These are phyloP conservation scores for Mycothermus thermophilus DNA, from an alignment of 495 filamentous ascomycete genomes.

Conservation along the genomic window DNA sequence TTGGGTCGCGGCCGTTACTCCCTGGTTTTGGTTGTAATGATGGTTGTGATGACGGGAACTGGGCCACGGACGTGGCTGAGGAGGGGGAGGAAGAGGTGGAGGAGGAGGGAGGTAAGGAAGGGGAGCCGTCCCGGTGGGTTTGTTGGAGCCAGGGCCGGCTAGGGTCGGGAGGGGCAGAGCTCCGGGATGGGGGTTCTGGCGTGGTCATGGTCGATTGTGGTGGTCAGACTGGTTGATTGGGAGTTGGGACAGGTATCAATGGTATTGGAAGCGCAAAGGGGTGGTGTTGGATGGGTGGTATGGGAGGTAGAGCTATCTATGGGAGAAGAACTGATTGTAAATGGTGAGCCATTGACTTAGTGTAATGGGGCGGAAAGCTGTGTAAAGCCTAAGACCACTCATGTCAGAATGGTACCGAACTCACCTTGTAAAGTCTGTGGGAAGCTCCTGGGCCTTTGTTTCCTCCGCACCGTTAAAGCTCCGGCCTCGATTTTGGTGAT, in stretches of 20 bases:
- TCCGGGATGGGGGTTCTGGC: slow-evolving; percentile 2
- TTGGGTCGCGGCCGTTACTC: background rate
- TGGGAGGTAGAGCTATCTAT: too few species aligned
- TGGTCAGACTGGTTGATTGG: background rate
- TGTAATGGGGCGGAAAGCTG: too few species aligned
- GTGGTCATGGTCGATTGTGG: slow-evolving; percentile 3
- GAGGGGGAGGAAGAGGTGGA: background rate
- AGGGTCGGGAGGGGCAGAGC: slow-evolving; percentile 4
- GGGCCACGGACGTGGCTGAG: background rate
- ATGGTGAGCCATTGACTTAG: too few species aligned
- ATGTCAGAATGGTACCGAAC: too few species aligned
- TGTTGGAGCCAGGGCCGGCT: slow-evolving; percentile 6
- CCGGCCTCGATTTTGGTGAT: too few species aligned
- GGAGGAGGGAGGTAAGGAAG: background rate
- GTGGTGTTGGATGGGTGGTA: too few species aligned
- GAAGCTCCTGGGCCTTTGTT: too few species aligned
- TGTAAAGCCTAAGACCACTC: too few species aligned
- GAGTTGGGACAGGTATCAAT: background rate
- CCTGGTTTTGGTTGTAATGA: slow-evolving; percentile 2
- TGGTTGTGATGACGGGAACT: background rate
- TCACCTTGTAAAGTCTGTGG: too few species aligned
- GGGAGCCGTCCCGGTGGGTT: background rate
- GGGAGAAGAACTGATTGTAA: too few species aligned
- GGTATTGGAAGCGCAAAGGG: too few species aligned
- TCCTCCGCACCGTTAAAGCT: too few species aligned